Evolutionary conservation across 2,329 filamentous ascomycete genomes (phyloP).

Genomic region (Phialophora macrospora): DNA sequence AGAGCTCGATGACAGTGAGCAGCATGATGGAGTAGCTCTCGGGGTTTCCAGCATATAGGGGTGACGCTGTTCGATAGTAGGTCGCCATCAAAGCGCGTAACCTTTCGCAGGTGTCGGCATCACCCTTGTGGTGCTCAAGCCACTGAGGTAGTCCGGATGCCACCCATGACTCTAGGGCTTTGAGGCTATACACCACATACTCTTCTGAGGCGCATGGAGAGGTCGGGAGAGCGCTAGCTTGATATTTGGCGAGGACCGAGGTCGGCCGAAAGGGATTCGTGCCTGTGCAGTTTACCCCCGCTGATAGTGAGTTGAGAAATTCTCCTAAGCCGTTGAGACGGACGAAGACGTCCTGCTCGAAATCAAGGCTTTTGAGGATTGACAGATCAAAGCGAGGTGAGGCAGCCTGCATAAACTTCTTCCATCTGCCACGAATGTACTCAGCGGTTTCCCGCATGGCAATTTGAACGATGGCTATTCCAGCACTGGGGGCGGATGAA

Average conservation of each 20-base stretch:
- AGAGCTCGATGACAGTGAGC: slow-evolving; percentile 9
- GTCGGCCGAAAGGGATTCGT: too few species aligned
- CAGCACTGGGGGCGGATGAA: too few species aligned
- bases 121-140: slow-evolving; percentile 4
- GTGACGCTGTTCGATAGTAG: slow-evolving; percentile 5
- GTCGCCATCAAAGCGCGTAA: neutral
- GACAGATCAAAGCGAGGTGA: too few species aligned
- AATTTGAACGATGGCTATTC: too few species aligned
- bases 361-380: too few species aligned
- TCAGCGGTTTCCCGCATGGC: too few species aligned
- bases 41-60: slow-evolving; percentile 8
- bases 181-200: slow-evolving; percentile 3
- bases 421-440: too few species aligned
- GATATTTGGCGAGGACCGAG: neutral
- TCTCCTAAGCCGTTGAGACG: too few species aligned
- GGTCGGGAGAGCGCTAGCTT: neutral
- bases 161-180: slow-evolving; percentile 1
- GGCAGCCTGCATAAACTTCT: too few species aligned
- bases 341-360: too few species aligned
- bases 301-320: too few species aligned
- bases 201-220: neutral
- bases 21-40: slow-evolving; percentile 3
- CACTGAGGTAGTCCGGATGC: neutral
- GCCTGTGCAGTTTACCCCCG: too few species aligned
- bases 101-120: slow-evolving; percentile 1